Conservation (phyloP, 2,329 filamentous ascomycete genomes). For the Scedosporium aurantiacum region DNA sequence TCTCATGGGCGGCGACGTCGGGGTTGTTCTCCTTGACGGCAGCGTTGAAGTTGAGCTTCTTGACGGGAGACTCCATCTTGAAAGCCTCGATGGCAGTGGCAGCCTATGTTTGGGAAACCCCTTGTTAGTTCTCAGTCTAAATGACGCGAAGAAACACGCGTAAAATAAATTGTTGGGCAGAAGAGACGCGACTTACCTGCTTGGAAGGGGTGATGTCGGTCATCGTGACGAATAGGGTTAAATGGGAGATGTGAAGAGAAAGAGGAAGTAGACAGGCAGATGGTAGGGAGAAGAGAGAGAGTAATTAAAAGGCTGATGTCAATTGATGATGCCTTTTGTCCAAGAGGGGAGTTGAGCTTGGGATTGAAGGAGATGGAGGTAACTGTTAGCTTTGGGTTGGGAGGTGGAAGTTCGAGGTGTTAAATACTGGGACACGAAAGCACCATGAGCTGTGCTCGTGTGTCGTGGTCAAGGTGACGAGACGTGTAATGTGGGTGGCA, state of each 20-base stretch:
- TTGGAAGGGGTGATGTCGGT: constrained; percentile 55
- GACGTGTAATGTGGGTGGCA: not conserved
- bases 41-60: constrained; percentile 72
- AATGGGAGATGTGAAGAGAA: not conserved
- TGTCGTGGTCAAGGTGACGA: not conserved
- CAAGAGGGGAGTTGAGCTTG: constrained; percentile 3
- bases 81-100: constrained; percentile 76
- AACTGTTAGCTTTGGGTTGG: not conserved
- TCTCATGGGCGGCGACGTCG: constrained; percentile 37
- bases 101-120: constrained; percentile 42
- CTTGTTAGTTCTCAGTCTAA: not conserved
- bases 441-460: not conserved
- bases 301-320: not conserved
- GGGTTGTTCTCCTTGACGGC: constrained; percentile 68
- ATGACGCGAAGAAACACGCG: constrained; percentile 1
- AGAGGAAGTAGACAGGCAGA: not conserved
- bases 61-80: constrained; percentile 85
- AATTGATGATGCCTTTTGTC: constrained; percentile 2
- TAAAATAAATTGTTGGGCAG: constrained; percentile 3
- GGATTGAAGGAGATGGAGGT: not conserved
- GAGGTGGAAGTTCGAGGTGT: not conserved
- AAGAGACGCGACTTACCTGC: constrained; percentile 36
- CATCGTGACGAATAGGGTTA: constrained; percentile 41
- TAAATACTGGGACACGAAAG: constrained; percentile 2
- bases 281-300: not conserved